A percentile compares a stretch with the other conserved stretches of the same genome.
These are phyloP conservation scores for Phellinidium pouzarii DNA, from an alignment of 1,284 basidiomycete species.

Conservation along the genomic window DNA sequence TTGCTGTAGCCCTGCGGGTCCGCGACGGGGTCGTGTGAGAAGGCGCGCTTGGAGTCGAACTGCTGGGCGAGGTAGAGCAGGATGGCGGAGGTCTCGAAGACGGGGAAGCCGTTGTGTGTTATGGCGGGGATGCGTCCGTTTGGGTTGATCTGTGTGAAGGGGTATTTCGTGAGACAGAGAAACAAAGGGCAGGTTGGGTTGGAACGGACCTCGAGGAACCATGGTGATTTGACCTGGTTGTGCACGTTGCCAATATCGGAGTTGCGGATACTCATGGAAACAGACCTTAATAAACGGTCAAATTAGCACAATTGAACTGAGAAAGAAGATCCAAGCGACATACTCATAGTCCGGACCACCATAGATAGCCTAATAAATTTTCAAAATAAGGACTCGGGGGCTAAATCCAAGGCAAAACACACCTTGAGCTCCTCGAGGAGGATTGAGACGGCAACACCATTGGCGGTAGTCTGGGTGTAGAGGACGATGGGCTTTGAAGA, in stretches of 20 bases:
- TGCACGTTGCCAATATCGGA: slow-evolving; percentile 10
- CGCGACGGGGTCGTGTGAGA: slow-evolving; percentile 37
- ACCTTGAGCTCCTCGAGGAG: slow-evolving; percentile 38
- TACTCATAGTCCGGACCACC: slow-evolving; percentile 10
- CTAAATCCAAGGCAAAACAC: neutral
- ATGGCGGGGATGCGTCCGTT: slow-evolving; percentile 55
- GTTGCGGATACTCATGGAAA: slow-evolving; percentile 8
- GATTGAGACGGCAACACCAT: slow-evolving; percentile 26
- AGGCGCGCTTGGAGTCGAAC: slow-evolving; percentile 43
- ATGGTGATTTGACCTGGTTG: slow-evolving; percentile 8
- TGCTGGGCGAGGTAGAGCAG: slow-evolving; percentile 46
- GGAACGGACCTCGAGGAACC: slow-evolving; percentile 13
- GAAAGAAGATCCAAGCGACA: neutral
- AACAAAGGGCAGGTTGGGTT: neutral
- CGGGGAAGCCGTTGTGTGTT: slow-evolving; percentile 37
- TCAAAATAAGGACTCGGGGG: neutral
- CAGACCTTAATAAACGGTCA: neutral
- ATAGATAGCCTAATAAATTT: neutral
- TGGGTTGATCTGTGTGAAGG: slow-evolving; percentile 43
- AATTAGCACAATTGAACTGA: too few relatives aligned
- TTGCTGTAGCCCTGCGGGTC: slow-evolving; percentile 40
- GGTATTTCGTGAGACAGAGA: neutral
- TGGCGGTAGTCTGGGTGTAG: slow-evolving; percentile 12
- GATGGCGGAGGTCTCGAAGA: slow-evolving; percentile 53
- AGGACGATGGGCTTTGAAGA: neutral